Percentiles rank a stretch among this genome's conserved stretches.
Conservation (phyloP, 805 yeast species). For the Scheffersomyces lignosus region DNA sequence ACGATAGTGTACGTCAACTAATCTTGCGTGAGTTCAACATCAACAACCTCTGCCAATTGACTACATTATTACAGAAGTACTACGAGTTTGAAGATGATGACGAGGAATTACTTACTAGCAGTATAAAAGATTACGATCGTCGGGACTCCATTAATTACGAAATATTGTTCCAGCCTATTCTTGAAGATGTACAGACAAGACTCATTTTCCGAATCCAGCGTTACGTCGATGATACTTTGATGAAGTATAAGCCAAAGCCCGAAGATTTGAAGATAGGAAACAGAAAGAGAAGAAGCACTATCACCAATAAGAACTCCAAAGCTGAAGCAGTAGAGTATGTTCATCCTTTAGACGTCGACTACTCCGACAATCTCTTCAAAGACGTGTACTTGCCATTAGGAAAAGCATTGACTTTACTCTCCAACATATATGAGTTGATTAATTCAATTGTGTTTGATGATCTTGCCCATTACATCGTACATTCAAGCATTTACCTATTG, state of each 20-base stretch:
- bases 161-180: conserved; percentile 64
- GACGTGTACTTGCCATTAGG: conserved; percentile 71
- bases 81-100: conserved; percentile 60
- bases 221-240: conserved; percentile 67
- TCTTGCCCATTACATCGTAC: conserved; percentile 83
- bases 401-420: conserved; percentile 65
- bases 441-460: conserved; percentile 82
- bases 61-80: conserved; percentile 66
- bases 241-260: conserved; percentile 62
- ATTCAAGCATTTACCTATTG: conserved; percentile 66
- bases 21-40: conserved; percentile 73
- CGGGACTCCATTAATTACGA: conserved; percentile 45
- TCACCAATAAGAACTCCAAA: conserved; percentile 7
- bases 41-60: conserved; percentile 68
- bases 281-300: conserved; percentile 15
- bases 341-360: conserved; percentile 30
- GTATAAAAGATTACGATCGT: conserved; percentile 18
- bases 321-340: conserved; percentile 11
- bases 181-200: conserved; percentile 77
- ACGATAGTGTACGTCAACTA: conserved; percentile 64
- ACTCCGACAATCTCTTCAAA: conserved; percentile 36
- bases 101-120: conserved; percentile 3
- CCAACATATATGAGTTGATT: conserved; percentile 77
- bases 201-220: conserved; percentile 77
- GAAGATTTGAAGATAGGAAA: conserved; percentile 67